These are phyloP conservation scores for Pezicula carpinea DNA, from an alignment of 2,329 filamentous ascomycete species.

Conservation along the genomic window DNA sequence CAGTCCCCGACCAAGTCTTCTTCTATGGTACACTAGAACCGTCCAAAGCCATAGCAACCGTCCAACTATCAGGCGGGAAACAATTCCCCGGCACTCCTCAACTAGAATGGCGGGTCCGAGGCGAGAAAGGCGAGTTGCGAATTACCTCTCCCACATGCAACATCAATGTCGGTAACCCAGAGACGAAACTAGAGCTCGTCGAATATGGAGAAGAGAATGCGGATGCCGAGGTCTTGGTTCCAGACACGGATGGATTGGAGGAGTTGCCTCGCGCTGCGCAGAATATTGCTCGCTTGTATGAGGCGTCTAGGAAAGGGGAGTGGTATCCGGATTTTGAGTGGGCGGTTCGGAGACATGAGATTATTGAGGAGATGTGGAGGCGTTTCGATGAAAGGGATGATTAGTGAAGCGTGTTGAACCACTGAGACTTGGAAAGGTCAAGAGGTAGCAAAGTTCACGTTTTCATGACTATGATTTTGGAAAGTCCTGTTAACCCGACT, in stretches of 20 bases:
- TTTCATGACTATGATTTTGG: too few species aligned
- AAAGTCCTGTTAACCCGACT: too few species aligned
- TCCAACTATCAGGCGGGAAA: constrained; percentile 43
- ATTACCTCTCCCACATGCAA: constrained; percentile 30
- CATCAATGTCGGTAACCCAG: constrained; percentile 30
- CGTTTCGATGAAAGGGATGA: constrained; percentile 9
- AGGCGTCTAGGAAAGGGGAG: constrained; percentile 42
- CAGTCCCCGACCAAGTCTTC: constrained; percentile 41
- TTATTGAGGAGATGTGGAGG: constrained; percentile 33
- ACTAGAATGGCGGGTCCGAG: constrained; percentile 45
- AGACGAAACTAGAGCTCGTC: constrained; percentile 44
- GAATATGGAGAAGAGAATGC: constrained; percentile 38
- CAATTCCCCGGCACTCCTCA: constrained; percentile 42
- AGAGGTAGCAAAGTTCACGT: too few species aligned
- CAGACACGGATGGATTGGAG: constrained; percentile 43
- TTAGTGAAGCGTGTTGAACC: too few species aligned
- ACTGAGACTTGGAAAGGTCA: too few species aligned
- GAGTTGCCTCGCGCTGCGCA: constrained; percentile 39
- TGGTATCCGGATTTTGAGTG: constrained; percentile 37
- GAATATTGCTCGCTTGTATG: constrained; percentile 52
- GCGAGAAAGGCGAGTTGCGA: constrained; percentile 46
- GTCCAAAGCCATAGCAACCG: constrained; percentile 31
- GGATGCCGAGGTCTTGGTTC: constrained; percentile 36
- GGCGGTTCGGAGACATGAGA: constrained; percentile 40
- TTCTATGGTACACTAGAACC: constrained; percentile 28